A percentile compares a stretch with the other conserved stretches of the same genome.
These are phyloP conservation scores for Pochonia chlamydosporia DNA, from an alignment of 2,329 filamentous ascomycete species.

Conservation along the genomic window DNA sequence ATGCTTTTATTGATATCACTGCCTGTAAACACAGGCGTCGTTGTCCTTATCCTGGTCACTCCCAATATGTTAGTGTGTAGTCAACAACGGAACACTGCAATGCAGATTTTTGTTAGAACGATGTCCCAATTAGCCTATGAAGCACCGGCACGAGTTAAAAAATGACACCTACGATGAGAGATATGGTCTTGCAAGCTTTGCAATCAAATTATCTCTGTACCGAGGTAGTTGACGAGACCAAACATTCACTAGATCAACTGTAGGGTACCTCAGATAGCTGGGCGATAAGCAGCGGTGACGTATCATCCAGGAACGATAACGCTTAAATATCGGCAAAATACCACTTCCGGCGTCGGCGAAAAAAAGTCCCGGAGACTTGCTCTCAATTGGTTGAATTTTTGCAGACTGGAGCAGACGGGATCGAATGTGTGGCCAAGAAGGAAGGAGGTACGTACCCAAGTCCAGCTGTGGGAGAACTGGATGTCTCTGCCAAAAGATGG, in stretches of 20 bases:
- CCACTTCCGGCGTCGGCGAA: constrained; percentile 8
- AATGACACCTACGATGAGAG: too few species aligned
- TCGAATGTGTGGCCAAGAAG: background rate
- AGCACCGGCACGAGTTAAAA: too few species aligned
- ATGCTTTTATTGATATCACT: background rate
- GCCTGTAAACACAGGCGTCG: too few species aligned
- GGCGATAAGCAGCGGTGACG: background rate
- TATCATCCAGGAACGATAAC: constrained; percentile 1
- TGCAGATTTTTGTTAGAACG: too few species aligned
- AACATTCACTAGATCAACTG: background rate
- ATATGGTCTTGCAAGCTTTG: too few species aligned
- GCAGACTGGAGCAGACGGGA: too few species aligned
- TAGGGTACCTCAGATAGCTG: background rate
- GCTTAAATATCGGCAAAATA: constrained; percentile 9
- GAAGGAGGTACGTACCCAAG: constrained; percentile 1
- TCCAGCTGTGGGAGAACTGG: background rate
- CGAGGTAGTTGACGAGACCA: background rate
- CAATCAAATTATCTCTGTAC: too few species aligned
- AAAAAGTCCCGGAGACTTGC: constrained; percentile 7
- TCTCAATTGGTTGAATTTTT: constrained; percentile 6
- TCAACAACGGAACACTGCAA: too few species aligned
- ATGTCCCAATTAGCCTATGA: too few species aligned
- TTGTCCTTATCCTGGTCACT: too few species aligned
- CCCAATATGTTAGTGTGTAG: too few species aligned
- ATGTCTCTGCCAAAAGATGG: background rate